Conservation (phyloP, 176 grass and related monocot species). For the Puccinellia tenuiflora region DNA sequence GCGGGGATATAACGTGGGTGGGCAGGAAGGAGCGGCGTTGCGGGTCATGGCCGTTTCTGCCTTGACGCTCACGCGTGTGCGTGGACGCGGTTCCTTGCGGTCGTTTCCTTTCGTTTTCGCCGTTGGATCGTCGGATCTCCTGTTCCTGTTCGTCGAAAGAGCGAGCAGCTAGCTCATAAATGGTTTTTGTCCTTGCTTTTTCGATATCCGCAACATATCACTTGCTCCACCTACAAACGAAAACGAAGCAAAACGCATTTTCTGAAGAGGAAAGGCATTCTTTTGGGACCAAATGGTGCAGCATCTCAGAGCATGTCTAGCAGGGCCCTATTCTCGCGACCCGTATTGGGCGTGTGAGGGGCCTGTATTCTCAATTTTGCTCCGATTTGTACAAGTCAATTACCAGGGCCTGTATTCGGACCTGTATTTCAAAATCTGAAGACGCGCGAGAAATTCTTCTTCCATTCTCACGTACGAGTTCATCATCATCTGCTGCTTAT, state of each 20-base stretch:
- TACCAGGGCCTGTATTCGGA: too few relatives aligned
- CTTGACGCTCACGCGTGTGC: neutral
- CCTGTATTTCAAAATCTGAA: too few relatives aligned
- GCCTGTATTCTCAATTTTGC: too few relatives aligned
- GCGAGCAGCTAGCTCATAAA: neutral
- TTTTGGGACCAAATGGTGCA: neutral
- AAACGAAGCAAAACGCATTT: neutral
- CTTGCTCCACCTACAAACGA: neutral
- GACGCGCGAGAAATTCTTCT: too few relatives aligned
- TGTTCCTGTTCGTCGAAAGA: slow-evolving; percentile 5
- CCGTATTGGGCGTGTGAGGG: too few relatives aligned
- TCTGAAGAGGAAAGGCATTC: neutral
- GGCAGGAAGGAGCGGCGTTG: slow-evolving; percentile 7
- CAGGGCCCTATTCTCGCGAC: too few relatives aligned
- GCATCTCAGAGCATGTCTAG: too few relatives aligned
- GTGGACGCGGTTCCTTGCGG: slow-evolving; percentile 1
- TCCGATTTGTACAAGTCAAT: too few relatives aligned
- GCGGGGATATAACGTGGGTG: slow-evolving; percentile 36
- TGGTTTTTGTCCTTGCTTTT: neutral
- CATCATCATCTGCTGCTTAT: too few relatives aligned
- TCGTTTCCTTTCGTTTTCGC: neutral
- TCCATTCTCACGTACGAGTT: too few relatives aligned
- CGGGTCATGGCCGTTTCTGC: slow-evolving; percentile 40
- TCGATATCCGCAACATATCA: neutral
- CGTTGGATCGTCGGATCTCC: neutral